Conservation (phyloP, 2,329 filamentous ascomycete genomes). For the Emergomyces orientalis region DNA sequence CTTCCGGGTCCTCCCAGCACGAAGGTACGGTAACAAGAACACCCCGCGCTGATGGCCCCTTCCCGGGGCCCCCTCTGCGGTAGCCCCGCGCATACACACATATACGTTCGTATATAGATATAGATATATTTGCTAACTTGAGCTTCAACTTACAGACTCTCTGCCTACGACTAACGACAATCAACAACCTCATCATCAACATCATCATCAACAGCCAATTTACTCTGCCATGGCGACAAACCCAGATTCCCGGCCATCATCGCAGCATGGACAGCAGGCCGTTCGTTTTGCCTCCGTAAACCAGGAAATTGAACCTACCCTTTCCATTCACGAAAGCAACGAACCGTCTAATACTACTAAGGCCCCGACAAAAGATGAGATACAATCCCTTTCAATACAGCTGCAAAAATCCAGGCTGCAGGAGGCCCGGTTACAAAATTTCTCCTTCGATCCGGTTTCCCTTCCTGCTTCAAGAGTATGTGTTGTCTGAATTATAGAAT, state of each 20-base stretch:
- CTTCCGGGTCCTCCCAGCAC: background rate
- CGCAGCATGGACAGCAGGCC: conserved; percentile 32
- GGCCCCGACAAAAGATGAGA: conserved; percentile 48
- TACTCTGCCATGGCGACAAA: conserved; percentile 21
- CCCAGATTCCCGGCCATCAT: conserved; percentile 16
- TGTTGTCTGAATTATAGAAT: conserved; percentile 13
- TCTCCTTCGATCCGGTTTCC: conserved; percentile 83
- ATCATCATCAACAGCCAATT: conserved; percentile 13
- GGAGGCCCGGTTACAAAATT: conserved; percentile 73
- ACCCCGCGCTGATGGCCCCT: background rate
- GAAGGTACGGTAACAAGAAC: background rate
- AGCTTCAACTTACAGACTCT: background rate
- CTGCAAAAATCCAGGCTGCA: conserved; percentile 69
- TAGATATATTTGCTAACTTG: background rate
- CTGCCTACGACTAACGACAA: background rate
- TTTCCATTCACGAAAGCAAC: conserved; percentile 24
- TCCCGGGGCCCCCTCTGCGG: background rate
- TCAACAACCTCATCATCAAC: background rate
- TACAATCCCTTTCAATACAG: conserved; percentile 61
- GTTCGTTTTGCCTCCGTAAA: conserved; percentile 65
- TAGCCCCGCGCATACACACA: too few species aligned
- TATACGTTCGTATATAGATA: too few species aligned
- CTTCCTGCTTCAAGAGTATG: conserved; percentile 51
- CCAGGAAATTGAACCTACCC: conserved; percentile 55
- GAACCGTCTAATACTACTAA: background rate